Conservation (phyloP, 768 basidiomycete species). For the Asterophora parasitica region DNA sequence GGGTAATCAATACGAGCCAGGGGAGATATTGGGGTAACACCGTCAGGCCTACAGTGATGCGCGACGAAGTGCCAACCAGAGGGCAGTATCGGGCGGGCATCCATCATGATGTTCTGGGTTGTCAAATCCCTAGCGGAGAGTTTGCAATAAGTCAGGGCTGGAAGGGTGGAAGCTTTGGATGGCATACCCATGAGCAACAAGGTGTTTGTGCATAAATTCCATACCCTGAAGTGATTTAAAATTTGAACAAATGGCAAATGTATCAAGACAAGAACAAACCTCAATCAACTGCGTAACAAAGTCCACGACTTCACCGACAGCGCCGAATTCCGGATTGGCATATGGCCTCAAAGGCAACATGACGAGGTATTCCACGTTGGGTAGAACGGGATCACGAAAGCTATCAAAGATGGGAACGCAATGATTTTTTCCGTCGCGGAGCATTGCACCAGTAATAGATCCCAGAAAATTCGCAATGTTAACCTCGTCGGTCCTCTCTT, state of each 20-base stretch:
- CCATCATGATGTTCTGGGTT: not conserved
- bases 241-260: no score
- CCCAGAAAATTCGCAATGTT: no score
- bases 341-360: no score
- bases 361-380: no score
- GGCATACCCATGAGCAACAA: not conserved
- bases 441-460: no score
- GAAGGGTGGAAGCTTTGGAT: no score
- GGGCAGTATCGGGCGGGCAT: not conserved
- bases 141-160: not conserved
- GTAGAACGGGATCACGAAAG: no score
- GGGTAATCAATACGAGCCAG: not conserved
- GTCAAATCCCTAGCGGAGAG: not conserved
- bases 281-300: slow-evolving; percentile 18
- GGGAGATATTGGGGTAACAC: not conserved
- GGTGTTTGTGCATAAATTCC: not conserved
- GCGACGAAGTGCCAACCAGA: not conserved
- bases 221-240: not conserved
- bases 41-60: not conserved
- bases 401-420: no score
- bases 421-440: no score
- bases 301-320: slow-evolving; percentile 26
- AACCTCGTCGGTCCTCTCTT: no score
- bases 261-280: no score
- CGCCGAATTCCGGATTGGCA: not conserved